These are phyloP conservation scores for Mollisiaceae sp. DNA, from an alignment of 2,329 filamentous ascomycete genomes.

Conservation along the genomic window DNA sequence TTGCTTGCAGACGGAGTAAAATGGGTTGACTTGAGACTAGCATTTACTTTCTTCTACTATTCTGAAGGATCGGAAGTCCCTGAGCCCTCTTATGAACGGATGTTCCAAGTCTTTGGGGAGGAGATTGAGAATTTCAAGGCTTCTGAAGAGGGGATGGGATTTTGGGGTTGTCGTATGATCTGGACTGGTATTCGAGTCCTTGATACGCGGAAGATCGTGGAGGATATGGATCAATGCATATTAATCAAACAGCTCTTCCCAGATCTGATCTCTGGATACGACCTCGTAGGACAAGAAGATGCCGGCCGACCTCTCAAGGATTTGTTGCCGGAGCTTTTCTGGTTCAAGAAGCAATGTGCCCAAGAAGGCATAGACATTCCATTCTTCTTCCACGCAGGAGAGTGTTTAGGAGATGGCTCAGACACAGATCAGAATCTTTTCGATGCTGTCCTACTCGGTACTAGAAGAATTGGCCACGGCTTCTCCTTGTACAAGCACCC, in stretches of 20 bases:
- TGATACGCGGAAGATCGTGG: slow-evolving; percentile 68
- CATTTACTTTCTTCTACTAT: slow-evolving; percentile 75
- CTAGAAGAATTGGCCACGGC: slow-evolving; percentile 86
- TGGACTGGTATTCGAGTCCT: slow-evolving; percentile 77
- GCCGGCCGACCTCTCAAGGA: slow-evolving; percentile 75
- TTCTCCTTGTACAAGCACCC: slow-evolving; percentile 93
- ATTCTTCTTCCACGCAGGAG: slow-evolving; percentile 93
- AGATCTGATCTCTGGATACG: slow-evolving; percentile 82
- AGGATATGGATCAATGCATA: slow-evolving; percentile 89
- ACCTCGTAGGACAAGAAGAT: slow-evolving; percentile 89
- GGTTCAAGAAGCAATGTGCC: slow-evolving; percentile 87
- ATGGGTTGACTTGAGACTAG: slow-evolving; percentile 82
- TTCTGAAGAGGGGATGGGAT: slow-evolving; percentile 71
- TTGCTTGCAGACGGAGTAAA: slow-evolving; percentile 81
- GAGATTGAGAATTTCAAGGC: slow-evolving; percentile 78
- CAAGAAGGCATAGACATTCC: slow-evolving; percentile 81
- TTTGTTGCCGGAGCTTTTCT: slow-evolving; percentile 84
- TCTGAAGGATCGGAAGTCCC: slow-evolving; percentile 66
- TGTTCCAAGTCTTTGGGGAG: slow-evolving; percentile 76
- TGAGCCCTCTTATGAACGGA: slow-evolving; percentile 69
- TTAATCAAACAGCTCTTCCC: slow-evolving; percentile 79
- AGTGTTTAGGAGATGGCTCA: slow-evolving; percentile 80
- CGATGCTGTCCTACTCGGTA: slow-evolving; percentile 85
- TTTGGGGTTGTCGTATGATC: slow-evolving; percentile 86
- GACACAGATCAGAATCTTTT: slow-evolving; percentile 82